These are phyloP conservation scores for Rhizophagus prolifer DNA, from an alignment of 192 early-diverging fungal genomes.

Conservation along the genomic window DNA sequence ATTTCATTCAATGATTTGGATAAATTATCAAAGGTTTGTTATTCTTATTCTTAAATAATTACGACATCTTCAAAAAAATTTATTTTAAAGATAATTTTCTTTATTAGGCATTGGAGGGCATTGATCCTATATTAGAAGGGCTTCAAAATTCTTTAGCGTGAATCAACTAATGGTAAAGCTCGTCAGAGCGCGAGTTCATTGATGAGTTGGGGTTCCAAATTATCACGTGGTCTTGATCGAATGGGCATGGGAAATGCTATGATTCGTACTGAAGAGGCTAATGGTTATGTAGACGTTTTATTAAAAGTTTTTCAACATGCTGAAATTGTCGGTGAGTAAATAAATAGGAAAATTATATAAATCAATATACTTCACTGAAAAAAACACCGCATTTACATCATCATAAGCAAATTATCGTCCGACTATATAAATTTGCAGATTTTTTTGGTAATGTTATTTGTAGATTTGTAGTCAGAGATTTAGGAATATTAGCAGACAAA, in stretches of 20 bases:
- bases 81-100: neutral
- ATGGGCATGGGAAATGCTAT: constrained; percentile 22
- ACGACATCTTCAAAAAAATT: too few species aligned
- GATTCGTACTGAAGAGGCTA: constrained; percentile 40
- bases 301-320: constrained; percentile 29
- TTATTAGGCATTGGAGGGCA: constrained; percentile 20
- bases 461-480: constrained; percentile 44
- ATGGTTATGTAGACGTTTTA: constrained; percentile 41
- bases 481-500: constrained; percentile 46
- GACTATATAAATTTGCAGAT: constrained; percentile 41
- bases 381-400: constrained; percentile 34
- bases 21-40: constrained; percentile 32
- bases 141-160: constrained; percentile 26
- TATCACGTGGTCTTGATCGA: constrained; percentile 26
- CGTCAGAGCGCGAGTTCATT: constrained; percentile 25
- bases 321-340: constrained; percentile 20
- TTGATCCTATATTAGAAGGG: constrained; percentile 23
- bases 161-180: constrained; percentile 30
- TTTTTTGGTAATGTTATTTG: constrained; percentile 44
- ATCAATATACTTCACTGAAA: constrained; percentile 32
- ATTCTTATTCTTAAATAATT: neutral
- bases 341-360: constrained; percentile 35
- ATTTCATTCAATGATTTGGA: constrained; percentile 29
- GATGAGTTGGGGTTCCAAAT: constrained; percentile 31
- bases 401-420: constrained; percentile 40